Evolutionary conservation across 2,329 filamentous ascomycete species (phyloP).

Genomic region (Pestalotiopsis fici): DNA sequence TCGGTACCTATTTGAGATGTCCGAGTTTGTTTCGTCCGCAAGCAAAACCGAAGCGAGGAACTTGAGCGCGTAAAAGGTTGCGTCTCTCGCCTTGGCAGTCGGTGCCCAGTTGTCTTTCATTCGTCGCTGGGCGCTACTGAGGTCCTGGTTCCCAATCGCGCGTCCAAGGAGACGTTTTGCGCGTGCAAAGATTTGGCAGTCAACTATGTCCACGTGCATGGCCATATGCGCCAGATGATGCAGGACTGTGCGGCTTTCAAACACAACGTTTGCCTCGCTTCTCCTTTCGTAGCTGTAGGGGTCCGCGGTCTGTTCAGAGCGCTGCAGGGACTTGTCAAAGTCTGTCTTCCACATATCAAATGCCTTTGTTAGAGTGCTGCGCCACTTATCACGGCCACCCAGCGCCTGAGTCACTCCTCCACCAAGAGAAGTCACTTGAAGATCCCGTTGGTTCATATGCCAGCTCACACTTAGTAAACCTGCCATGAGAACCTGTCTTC

Average conservation of each 20-base stretch:
- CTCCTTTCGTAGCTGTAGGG: constrained; percentile 63
- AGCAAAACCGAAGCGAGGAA: constrained; percentile 86
- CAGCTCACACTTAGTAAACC: constrained; percentile 91
- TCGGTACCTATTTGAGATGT: constrained; percentile 37
- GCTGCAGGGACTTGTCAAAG: constrained; percentile 80
- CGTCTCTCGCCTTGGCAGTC: constrained; percentile 83
- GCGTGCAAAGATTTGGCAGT: constrained; percentile 93
- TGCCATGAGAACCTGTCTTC: constrained; percentile 90
- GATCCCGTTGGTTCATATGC: constrained; percentile 96
- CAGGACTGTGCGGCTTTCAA: constrained; percentile 85
- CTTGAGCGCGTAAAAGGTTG: constrained; percentile 87
- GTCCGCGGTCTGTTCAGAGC: constrained; percentile 51
- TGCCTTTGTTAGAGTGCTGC: constrained; percentile 78
- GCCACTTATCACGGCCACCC: constrained; percentile 90
- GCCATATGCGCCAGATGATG: constrained; percentile 97
- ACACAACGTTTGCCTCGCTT: constrained; percentile 66
- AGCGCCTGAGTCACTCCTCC: constrained; percentile 72
- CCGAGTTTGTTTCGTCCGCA: constrained; percentile 48
- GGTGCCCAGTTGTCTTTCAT: constrained; percentile 92
- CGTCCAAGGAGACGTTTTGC: constrained; percentile 83
- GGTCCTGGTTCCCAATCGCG: constrained; percentile 80
- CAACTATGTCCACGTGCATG: constrained; percentile 96
- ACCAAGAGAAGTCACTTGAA: constrained; percentile 85
- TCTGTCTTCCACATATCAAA: constrained; percentile 94
- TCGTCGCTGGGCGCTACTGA: constrained; percentile 74